Base-by-base conservation (phyloP, 2,329 filamentous ascomycete species). In the Penicillium sp. region DNA sequence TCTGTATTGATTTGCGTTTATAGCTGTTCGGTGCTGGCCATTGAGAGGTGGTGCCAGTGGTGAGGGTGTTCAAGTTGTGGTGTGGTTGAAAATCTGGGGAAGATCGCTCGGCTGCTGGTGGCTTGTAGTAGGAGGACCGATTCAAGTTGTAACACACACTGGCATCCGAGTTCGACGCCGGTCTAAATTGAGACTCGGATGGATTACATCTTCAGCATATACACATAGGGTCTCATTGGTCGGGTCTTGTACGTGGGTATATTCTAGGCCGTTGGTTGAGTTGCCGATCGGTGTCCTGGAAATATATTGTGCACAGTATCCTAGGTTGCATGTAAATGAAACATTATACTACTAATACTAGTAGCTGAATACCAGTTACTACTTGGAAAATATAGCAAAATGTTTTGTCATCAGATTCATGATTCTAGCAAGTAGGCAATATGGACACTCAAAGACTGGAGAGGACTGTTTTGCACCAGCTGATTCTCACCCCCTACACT, bases 11-110 rank as follows among this genome's bases (percentile, higher is more conserved):
- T 17, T 39, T 43, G 18, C 40, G 26, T 26, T 30, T 20, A 43
- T 39, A n/a, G 9, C 20, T 32, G 27, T 47, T 27, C 44, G 10
- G 21, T 3, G 9, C 29, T 46, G 37, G 32, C 39, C 32, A 45
- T 46, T 41, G 12, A 24, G 18, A 27, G 41, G 24, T 46, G 17
- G 30, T 51, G 17, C 12, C 46, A 24, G 51, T 21, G 37, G 36
- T 15, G 37, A 8, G 37, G 10, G 26, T 12, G n/a, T 7, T 27
- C 17, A n/a, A 5, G 18, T 15, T 15, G 23, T 26, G 21, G 29
- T 20, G 29, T 10, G 46, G 29, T 43, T 29, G 27, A 21, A 49
- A 58, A 58, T 46, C 52, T 58, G 46, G 55, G 46, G 54, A 57
- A 52, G 34, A 34, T 46, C 36, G 21, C 37, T 41, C 37, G 37